Conservation (phyloP, 495 filamentous ascomycete genomes). For the Aspergillus kassunensis region DNA sequence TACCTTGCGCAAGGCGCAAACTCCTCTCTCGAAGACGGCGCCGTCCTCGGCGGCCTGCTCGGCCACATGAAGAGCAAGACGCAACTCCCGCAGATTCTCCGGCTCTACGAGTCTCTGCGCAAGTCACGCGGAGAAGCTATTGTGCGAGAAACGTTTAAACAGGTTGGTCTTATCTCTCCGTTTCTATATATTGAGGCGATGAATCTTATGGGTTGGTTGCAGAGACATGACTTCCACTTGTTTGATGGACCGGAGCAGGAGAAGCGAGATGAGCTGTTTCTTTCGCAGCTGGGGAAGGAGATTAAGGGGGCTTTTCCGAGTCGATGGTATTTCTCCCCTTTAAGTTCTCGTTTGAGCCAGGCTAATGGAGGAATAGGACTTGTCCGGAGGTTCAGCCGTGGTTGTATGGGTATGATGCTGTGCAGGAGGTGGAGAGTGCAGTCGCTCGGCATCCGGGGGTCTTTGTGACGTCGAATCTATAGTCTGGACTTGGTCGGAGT, state of each 20-base stretch:
- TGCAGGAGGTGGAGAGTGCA: slow-evolving; percentile 51
- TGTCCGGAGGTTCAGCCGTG: slow-evolving; percentile 57
- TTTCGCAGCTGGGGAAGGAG: slow-evolving; percentile 37
- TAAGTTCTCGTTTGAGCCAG: background rate
- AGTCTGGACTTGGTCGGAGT: too few species aligned
- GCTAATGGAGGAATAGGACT: slow-evolving; percentile 31
- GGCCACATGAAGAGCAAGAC: slow-evolving; percentile 32
- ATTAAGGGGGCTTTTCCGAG: slow-evolving; percentile 51
- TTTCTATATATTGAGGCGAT: too few species aligned
- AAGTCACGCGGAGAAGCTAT: slow-evolving; percentile 57
- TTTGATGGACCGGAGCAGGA: slow-evolving; percentile 52
- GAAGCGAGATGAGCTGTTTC: slow-evolving; percentile 46
- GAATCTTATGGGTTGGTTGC: too few species aligned
- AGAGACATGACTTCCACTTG: slow-evolving; percentile 59
- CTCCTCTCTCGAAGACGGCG: slow-evolving; percentile 49
- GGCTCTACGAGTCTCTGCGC: slow-evolving; percentile 56
- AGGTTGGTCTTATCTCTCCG: slow-evolving; percentile 21
- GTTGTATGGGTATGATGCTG: slow-evolving; percentile 60
- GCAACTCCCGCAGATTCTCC: slow-evolving; percentile 46
- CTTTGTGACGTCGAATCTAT: slow-evolving; percentile 11
- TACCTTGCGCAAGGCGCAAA: slow-evolving; percentile 60
- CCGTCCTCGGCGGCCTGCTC: slow-evolving; percentile 43
- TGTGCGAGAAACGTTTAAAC: slow-evolving; percentile 48
- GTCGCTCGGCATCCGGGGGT: slow-evolving; percentile 33
- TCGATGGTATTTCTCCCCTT: slow-evolving; percentile 37